Conservation (phyloP, 495 filamentous ascomycete species). For the Penicillium chermesinum region DNA sequence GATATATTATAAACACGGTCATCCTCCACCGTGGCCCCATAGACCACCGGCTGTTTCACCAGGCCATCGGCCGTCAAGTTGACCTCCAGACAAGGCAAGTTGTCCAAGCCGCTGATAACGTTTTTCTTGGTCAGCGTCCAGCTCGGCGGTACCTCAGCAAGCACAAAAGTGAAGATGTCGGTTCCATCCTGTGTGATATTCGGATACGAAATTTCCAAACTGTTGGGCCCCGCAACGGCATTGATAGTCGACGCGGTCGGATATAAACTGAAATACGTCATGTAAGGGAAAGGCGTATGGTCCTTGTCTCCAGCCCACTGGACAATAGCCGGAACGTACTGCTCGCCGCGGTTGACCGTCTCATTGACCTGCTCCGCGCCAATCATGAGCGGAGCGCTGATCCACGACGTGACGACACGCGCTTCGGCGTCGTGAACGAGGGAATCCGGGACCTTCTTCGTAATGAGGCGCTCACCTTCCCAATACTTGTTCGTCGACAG, state of each 20-base stretch:
- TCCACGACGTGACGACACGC: constrained; percentile 22
- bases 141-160: constrained; percentile 22
- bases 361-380: constrained; percentile 22
- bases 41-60: constrained; percentile 15
- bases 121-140: constrained; percentile 22
- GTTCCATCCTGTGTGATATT: constrained; percentile 28
- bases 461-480: constrained; percentile 20
- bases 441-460: constrained; percentile 18
- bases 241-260: constrained; percentile 21
- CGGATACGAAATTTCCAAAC: constrained; percentile 21
- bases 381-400: constrained; percentile 26
- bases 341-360: constrained; percentile 14
- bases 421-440: constrained; percentile 13
- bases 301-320: constrained; percentile 27
- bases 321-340: constrained; percentile 27
- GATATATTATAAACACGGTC: constrained; percentile 27
- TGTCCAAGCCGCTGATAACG: constrained; percentile 15
- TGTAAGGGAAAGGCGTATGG: constrained; percentile 24
- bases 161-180: constrained; percentile 22
- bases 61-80: constrained; percentile 18
- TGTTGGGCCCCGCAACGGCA: constrained; percentile 17
- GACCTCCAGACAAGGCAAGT: constrained; percentile 21
- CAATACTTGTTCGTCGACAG: constrained; percentile 5
- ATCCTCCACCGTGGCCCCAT: constrained; percentile 22
- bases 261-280: constrained; percentile 23